phyloP scores from a whole-genome alignment of 106 monocot genomes.

The Dioscorea zingiberensis region DNA sequence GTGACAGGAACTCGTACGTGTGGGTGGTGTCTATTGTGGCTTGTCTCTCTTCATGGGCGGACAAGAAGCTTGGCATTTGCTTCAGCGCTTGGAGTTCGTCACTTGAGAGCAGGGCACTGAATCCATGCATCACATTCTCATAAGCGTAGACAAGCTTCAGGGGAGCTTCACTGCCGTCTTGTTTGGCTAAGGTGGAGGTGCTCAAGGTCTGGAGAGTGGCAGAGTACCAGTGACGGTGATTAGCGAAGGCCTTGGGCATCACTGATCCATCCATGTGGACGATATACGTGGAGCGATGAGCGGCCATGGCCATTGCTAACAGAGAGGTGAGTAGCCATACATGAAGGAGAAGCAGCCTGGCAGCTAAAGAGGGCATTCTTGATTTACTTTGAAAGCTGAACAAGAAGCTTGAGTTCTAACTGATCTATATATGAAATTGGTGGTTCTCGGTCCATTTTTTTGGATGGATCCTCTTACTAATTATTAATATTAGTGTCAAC shows the following conservation, averaged over 20 bases:
- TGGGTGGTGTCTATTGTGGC: slow-evolving; percentile 93
- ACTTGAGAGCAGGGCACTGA: slow-evolving; percentile 59
- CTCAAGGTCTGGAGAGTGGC: slow-evolving; percentile 75
- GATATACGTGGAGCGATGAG: slow-evolving; percentile 47
- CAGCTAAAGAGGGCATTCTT: too few species aligned
- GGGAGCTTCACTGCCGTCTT: slow-evolving; percentile 5
- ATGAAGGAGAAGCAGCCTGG: too few species aligned
- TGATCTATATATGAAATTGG: too few species aligned
- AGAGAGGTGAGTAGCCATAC: too few species aligned
- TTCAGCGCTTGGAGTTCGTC: slow-evolving; percentile 45
- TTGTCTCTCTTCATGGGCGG: slow-evolving; percentile 55
- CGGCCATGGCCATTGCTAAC: too few species aligned
- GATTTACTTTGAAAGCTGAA: too few species aligned
- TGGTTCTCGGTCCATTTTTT: too few species aligned
- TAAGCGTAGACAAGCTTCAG: slow-evolving; percentile 61
- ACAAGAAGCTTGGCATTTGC: slow-evolving; percentile 43
- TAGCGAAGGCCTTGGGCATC: slow-evolving; percentile 53
- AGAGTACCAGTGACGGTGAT: slow-evolving; percentile 70
- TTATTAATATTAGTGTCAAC: too few species aligned
- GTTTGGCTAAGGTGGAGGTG: slow-evolving; percentile 13
- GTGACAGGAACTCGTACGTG: slow-evolving; percentile 81
- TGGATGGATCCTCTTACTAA: too few species aligned
- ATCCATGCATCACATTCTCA: slow-evolving; percentile 69
- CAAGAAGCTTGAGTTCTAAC: too few species aligned
- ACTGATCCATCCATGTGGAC: slow-evolving; percentile 64